A percentile compares a stretch with the other conserved stretches of the same genome.
These are phyloP conservation scores for Aspergillus aculeatinus DNA, from an alignment of 2,329 filamentous ascomycete species.

Conservation along the genomic window DNA sequence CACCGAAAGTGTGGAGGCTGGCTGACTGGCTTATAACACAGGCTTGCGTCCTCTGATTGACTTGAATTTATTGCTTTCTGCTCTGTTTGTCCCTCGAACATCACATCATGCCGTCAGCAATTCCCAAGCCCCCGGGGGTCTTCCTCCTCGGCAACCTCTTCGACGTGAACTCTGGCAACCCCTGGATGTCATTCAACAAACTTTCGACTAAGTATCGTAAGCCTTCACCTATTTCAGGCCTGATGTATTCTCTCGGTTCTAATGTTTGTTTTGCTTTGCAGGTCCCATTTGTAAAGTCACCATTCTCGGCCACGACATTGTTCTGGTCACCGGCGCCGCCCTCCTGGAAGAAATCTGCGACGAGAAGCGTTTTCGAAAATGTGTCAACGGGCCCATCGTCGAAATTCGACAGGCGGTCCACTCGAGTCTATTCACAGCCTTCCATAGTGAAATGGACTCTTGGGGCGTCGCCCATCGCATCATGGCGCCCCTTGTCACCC, in stretches of 20 bases:
- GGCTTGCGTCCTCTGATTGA: neutral
- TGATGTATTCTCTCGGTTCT: neutral
- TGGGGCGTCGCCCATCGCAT: constrained; percentile 65
- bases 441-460: constrained; percentile 45
- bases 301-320: constrained; percentile 45
- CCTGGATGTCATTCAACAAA: constrained; percentile 51
- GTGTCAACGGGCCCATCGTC: constrained; percentile 53
- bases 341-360: constrained; percentile 66
- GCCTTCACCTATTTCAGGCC: constrained; percentile 7
- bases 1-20: neutral
- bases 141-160: constrained; percentile 55
- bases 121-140: constrained; percentile 52
- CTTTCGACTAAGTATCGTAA: constrained; percentile 51
- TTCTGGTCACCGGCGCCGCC: constrained; percentile 55
- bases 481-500: constrained; percentile 48
- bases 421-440: constrained; percentile 67
- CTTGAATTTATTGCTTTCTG: neutral
- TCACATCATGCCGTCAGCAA: constrained; percentile 46
- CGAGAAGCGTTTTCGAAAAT: constrained; percentile 59
- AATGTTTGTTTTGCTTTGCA: constrained; percentile 23
- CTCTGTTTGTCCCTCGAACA: neutral
- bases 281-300: constrained; percentile 62
- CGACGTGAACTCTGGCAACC: constrained; percentile 51
- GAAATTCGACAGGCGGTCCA: constrained; percentile 61
- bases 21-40: neutral